A percentile compares a stretch with the other conserved stretches of the same genome.
These are phyloP conservation scores for Micractinium conductrix DNA, from an alignment of 139 green algal species.

Conservation along the genomic window DNA sequence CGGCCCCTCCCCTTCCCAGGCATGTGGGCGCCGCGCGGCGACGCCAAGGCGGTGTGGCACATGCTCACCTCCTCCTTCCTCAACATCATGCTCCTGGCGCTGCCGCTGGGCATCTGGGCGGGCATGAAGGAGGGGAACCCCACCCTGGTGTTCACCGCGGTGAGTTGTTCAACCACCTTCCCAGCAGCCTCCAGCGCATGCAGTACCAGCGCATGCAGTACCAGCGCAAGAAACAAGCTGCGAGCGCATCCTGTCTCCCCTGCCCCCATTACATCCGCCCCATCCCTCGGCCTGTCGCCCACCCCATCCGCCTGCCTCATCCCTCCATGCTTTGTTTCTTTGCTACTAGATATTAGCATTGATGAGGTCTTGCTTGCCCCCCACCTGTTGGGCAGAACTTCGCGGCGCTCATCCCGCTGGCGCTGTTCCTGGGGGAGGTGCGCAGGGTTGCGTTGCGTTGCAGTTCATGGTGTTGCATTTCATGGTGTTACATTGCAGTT, in stretches of 20 bases:
- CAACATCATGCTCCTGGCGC: constrained; percentile 77
- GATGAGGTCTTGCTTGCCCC: not conserved
- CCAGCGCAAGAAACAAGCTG: too few species aligned
- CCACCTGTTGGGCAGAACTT: constrained; percentile 75
- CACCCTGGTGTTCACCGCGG: constrained; percentile 56
- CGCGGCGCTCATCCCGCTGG: constrained; percentile 80
- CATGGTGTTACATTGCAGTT: too few species aligned
- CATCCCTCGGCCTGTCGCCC: not conserved
- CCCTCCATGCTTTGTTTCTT: not conserved
- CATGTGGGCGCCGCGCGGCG: constrained; percentile 37
- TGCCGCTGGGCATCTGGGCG: constrained; percentile 68
- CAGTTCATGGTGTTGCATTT: too few species aligned
- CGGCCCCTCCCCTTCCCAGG: constrained; percentile 18
- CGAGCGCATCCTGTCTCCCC: too few species aligned
- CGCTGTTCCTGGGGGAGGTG: constrained; percentile 84
- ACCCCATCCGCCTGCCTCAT: not conserved
- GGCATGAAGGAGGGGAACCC: constrained; percentile 50
- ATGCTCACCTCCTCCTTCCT: constrained; percentile 66
- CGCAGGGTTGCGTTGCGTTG: too few species aligned
- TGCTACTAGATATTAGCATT: too few species aligned
- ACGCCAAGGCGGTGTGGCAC: constrained; percentile 37
- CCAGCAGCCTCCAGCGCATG: not conserved
- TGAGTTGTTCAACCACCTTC: constrained; percentile 6
- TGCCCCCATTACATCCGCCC: not conserved
- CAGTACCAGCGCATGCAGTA: not conserved